Base-by-base conservation (phyloP, 2,329 filamentous ascomycete species). In the Fusarium piperis region DNA sequence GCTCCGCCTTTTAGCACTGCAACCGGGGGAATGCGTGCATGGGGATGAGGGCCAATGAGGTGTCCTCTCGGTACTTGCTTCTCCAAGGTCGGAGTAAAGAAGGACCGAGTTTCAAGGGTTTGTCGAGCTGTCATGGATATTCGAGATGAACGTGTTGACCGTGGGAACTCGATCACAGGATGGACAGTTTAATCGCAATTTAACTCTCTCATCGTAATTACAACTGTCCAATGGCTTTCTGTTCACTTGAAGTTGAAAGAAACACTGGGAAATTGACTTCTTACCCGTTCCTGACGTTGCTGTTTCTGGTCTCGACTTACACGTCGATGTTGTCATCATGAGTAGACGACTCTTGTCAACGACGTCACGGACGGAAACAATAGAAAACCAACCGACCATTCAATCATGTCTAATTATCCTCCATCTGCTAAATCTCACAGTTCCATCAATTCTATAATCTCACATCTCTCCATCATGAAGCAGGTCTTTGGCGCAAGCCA, bases 271-370 rank as follows among this genome's bases (percentile, higher is more conserved):
- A n/a, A 32, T 39, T 67, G 36, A 36, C 57, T 55, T 64, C 3
- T 51, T 48, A 3, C n/a, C 70, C 44, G 60, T 53, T 63, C 30
- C 62, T 41, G 20, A 32, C n/a, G 52, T 63, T 65, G n/a, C 68
- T 67, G 53, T 48, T 59, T 62, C 3, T 53, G 33, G 36, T 20
- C 35, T 26, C 55, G 59, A 65, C 70, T 73, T 68, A 59, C 46
- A 73, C 15, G 16, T 74, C 57, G 28, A 74, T 74, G 72, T 39
- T 73, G 72, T 74, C 72, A 74, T 74, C 59, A 73, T 74, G 68
- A 74, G 38, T 53, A 67, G 48, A 74, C 71, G 67, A 59, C 70
- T 48, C 13, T 63, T 63, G 33, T 72, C 67, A 15, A 74, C 61
- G 72, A 74, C 72, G 72, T 74, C 72, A 74, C 56, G 60, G 38